A percentile compares a stretch with the other conserved stretches of the same genome.
phyloP scores from a whole-genome alignment of 768 basidiomycete genomes.

The Agrocybe chaxingu region DNA sequence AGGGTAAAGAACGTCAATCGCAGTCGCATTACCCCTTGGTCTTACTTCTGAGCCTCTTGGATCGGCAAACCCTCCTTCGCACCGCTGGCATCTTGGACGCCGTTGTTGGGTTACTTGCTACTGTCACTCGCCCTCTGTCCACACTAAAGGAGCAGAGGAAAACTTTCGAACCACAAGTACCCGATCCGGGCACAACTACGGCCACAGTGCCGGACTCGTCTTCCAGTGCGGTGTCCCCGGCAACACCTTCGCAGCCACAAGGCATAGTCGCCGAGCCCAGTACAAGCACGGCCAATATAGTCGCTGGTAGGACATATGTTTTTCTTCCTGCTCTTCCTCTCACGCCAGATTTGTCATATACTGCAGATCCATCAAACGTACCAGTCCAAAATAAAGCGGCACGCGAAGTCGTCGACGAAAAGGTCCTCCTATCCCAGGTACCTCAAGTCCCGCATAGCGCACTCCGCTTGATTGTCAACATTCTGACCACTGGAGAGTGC shows the following conservation, averaged over 20 bases:
- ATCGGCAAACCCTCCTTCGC: conserved; percentile 80
- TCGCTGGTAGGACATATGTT: not conserved
- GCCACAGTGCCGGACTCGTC: not conserved
- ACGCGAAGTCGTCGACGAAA: conserved; percentile 41
- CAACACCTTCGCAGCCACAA: too few relatives aligned
- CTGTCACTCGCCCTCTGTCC: conserved; percentile 80
- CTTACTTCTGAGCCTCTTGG: conserved; percentile 81
- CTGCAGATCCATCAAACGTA: conserved; percentile 5
- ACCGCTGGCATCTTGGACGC: conserved; percentile 92
- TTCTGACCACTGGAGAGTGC: conserved; percentile 96
- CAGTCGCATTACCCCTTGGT: conserved; percentile 92
- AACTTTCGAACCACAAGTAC: not conserved
- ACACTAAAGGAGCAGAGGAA: conserved; percentile 55
- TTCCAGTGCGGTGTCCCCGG: too few relatives aligned
- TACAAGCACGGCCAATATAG: too few relatives aligned
- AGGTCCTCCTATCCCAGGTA: conserved; percentile 58
- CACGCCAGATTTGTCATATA: not conserved
- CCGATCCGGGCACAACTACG: not conserved
- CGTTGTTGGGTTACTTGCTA: conserved; percentile 82
- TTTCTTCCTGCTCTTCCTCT: not conserved
- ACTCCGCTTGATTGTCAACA: conserved; percentile 92
- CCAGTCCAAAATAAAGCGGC: conserved; percentile 17
- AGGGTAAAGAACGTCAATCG: conserved; percentile 89
- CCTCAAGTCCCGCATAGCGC: conserved; percentile 84
- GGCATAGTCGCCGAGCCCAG: too few relatives aligned